Conservation (phyloP, 1,284 basidiomycete species). For the Schizophyllum commune region DNA sequence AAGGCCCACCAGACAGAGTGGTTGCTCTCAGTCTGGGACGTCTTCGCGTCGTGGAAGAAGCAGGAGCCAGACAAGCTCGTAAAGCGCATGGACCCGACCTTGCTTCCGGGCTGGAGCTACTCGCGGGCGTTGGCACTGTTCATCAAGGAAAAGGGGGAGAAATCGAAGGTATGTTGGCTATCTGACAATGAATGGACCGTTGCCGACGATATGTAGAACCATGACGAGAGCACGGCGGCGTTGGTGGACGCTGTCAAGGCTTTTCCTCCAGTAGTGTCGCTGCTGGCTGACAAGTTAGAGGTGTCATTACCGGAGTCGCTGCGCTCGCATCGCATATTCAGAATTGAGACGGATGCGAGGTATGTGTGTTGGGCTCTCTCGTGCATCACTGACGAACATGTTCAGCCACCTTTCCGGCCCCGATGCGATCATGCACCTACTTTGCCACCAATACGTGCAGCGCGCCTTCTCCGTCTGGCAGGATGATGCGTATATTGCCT, state of each 20-base stretch:
- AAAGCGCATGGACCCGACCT: conserved; percentile 42
- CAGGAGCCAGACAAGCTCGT: conserved; percentile 18
- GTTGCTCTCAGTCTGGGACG: conserved; percentile 63
- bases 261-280: conserved; percentile 75
- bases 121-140: conserved; percentile 68
- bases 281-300: conserved; percentile 81
- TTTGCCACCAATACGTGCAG: conserved; percentile 81
- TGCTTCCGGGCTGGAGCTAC: conserved; percentile 78
- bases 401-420: conserved; percentile 31
- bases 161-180: conserved; percentile 32
- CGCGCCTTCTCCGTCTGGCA: conserved; percentile 80
- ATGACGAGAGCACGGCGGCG: conserved; percentile 55
- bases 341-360: conserved; percentile 61
- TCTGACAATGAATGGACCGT: not conserved
- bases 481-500: conserved; percentile 43
- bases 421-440: conserved; percentile 50
- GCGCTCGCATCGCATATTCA: conserved; percentile 54
- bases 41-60: conserved; percentile 28
- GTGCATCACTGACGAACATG: conserved; percentile 1
- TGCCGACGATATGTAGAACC: conserved; percentile 25
- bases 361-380: not conserved
- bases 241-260: conserved; percentile 65
- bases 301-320: conserved; percentile 53
- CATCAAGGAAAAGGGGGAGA: conserved; percentile 45
- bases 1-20: conserved; percentile 76